These are phyloP conservation scores for Escovopsis sp. DNA, from an alignment of 2,329 filamentous ascomycete genomes.

Conservation along the genomic window DNA sequence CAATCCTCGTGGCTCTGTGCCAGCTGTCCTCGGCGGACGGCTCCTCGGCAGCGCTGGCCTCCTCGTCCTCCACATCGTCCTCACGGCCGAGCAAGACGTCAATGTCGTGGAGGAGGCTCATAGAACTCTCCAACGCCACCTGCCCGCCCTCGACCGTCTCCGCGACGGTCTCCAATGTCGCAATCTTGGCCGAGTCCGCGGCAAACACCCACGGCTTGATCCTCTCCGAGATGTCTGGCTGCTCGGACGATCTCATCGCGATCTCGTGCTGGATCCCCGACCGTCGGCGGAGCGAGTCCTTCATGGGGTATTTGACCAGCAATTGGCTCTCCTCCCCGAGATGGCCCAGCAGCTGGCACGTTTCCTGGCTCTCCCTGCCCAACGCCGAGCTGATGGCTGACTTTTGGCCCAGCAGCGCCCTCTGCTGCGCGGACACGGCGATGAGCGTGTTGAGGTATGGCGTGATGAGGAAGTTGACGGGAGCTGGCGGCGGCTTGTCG, in stretches of 20 bases:
- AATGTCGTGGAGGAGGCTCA: slow-evolving; percentile 33
- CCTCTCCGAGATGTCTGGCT: slow-evolving; percentile 25
- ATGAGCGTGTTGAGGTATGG: slow-evolving; percentile 43
- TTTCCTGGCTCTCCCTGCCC: slow-evolving; percentile 35
- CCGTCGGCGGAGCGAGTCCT: slow-evolving; percentile 18
- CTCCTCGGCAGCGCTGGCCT: slow-evolving; percentile 9
- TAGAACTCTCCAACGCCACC: slow-evolving; percentile 37
- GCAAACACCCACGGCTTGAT: slow-evolving; percentile 46
- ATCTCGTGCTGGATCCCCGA: slow-evolving; percentile 32
- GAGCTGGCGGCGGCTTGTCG: slow-evolving; percentile 7
- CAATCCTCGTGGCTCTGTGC: neutral
- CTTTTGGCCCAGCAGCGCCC: slow-evolving; percentile 41
- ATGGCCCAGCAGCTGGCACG: slow-evolving; percentile 34
- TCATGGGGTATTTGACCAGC: slow-evolving; percentile 35
- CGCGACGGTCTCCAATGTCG: slow-evolving; percentile 41
- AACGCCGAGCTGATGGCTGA: slow-evolving; percentile 38
- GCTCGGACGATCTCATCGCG: slow-evolving; percentile 20
- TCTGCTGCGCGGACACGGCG: slow-evolving; percentile 39
- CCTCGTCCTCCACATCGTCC: slow-evolving; percentile 14
- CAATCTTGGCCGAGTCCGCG: slow-evolving; percentile 44
- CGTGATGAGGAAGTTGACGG: slow-evolving; percentile 30
- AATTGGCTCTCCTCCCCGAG: slow-evolving; percentile 49
- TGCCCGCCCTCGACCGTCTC: slow-evolving; percentile 47
- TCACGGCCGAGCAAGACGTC: slow-evolving; percentile 30
- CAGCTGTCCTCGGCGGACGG: slow-evolving; percentile 6